Evolutionary conservation across 2,329 filamentous ascomycete genomes (phyloP), one percentile per base, ranked within the genome.

Genomic region (Ascosphaera apis): DNA sequence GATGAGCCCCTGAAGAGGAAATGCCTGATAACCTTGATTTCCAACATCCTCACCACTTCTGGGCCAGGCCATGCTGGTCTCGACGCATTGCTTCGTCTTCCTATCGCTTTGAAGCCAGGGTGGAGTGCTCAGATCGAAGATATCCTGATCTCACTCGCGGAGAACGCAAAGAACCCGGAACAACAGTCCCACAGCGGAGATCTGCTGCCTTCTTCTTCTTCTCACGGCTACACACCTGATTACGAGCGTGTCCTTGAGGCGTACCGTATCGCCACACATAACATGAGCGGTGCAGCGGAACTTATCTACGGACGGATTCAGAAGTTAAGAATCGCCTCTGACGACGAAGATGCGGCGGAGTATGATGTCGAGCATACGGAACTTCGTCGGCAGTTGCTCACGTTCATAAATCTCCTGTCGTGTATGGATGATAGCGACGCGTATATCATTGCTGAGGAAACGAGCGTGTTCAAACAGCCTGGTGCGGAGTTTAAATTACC

Each of bases 191-290:
- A n/a, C n/a, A n/a, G n/a, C n/a, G n/a, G n/a, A n/a, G n/a, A n/a
- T n/a, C 4, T 31, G 4, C 4, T 12, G n/a, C 30, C 13, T 4
- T 4, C 30, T 15, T 31, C 30, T 15, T 31, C 30, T 4, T 4
- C 30, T n/a, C 11, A 15, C 13, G 47, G 58, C 18, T 55, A 53
- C 23, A 56, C 56, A 7, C 67, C 72, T 1, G 78, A 81, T 3
- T 91, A 84, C 50, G 80, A 88, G 50, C 79, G 86, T 47, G 76
- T 93, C 38, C 69, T 95, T 34, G 92, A 93, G 53, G 75, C 84
- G 2, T 93, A 86, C 71, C 73, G 88, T 36, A 76, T 92, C 44
- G 73, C 73, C 42, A 76, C 76, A 44, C 72, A 72, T 47, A 80
- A 95, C 57, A 91, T 83, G 63, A 79, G 86, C 32, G 88, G 86